A percentile compares a stretch with the other conserved stretches of the same genome.
Evolutionary conservation across 768 basidiomycete genomes (phyloP).

Genomic region (Suillus spraguei): DNA sequence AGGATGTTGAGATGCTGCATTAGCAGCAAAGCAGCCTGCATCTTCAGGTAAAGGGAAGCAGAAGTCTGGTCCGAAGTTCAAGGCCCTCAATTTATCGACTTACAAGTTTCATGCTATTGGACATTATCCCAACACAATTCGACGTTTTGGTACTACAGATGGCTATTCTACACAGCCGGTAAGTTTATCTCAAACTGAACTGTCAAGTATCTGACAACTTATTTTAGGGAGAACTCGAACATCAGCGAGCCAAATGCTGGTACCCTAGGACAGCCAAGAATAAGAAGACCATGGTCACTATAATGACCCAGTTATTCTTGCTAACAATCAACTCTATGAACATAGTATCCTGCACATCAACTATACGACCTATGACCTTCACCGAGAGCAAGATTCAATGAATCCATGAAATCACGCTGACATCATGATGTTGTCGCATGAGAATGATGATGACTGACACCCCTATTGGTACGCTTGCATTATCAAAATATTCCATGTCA

Average conservation of each 20-base stretch:
- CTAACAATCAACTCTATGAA: no score
- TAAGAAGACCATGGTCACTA: conserved; percentile 18
- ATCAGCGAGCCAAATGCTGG: conserved; percentile 36
- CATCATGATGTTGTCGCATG: no score
- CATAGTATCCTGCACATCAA: no score
- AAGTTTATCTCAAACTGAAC: conserved; percentile 3
- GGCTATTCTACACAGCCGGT: conserved; percentile 39
- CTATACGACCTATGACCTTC: no score
- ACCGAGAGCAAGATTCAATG: no score
- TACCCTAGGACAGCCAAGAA: conserved; percentile 41
- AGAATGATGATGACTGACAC: no score
- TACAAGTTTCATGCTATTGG: conserved; percentile 20
- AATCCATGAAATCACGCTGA: no score
- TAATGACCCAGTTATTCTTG: no score
- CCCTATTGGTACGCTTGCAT: no score
- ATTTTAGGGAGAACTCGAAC: conserved; percentile 42
- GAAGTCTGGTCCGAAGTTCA: conserved; percentile 1
- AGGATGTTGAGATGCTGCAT: conserved; percentile 20
- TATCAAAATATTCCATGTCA: no score
- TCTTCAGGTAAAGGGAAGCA: neutral
- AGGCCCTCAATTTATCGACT: conserved; percentile 17
- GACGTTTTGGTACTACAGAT: conserved; percentile 36
- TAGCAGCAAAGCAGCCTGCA: conserved; percentile 4
- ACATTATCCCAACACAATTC: neutral
- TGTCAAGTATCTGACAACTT: neutral